Evolutionary conservation across 148 eudicot species (phyloP), one percentile per base, ranked within the genome.

Genomic region (Rhododendron ferrugineum): DNA sequence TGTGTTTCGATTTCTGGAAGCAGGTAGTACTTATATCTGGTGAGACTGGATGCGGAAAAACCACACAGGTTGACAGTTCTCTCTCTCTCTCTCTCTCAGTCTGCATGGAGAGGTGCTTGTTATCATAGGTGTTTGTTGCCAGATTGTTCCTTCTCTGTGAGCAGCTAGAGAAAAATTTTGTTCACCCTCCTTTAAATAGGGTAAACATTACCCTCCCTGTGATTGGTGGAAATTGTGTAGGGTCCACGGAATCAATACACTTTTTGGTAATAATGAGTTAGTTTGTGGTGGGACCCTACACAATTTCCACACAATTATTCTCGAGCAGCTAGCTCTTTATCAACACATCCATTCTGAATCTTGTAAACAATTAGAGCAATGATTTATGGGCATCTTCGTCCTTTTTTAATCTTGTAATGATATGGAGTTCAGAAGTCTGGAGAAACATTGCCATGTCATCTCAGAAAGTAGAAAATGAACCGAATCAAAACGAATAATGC

Each of bases 31-130:
- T 97, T 75, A 92, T 97, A 89, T 91, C 95, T 89, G 99, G 99
- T 80, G 98, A 93, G 94, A 97, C 99, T 87, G 99, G 99, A 34
- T 97, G 99, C 83, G 99, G 99, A 80, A 97, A 97, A 88, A 97
- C 99, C 79, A 97, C 99, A 58, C 99, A 97, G 98, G 99, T 95
- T 81, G n/a, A 22, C 49, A 36, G 44, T 36, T 56, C 22, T 79
- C 49, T 79, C 82, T 64, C 66, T 42, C 66, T 46, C 64, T 80
- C 70, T 34, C 83, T 56, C 83, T 49, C 40, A 26, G 30, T 11
- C 3, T 64, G 30, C 40, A 13, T 13, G 40, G 20, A 70, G 40
- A 70, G 75, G 75, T 70, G 36, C 37, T 70, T 70, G 75, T 70
- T 32, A 26, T 26, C 73, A 10, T 66, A 20, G 9, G 64, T 58